Conservation (phyloP, 1,139 yeast species). For the Eremothecium cymbalariae region DNA sequence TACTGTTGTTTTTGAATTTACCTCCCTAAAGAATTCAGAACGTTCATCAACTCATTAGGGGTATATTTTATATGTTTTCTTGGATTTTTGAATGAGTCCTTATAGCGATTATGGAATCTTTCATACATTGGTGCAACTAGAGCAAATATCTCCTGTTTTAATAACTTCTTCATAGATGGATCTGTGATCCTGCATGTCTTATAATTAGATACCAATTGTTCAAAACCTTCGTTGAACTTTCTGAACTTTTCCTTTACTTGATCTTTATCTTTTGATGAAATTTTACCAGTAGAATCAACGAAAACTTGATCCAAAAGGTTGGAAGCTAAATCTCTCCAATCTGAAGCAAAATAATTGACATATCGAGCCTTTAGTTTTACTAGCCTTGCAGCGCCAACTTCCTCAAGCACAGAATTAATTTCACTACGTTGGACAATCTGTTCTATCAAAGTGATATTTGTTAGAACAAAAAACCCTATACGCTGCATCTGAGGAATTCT, state of each 20-base stretch:
- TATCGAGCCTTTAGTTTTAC: slow-evolving; percentile 67
- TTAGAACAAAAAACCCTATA: slow-evolving; percentile 62
- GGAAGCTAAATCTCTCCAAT: slow-evolving; percentile 77
- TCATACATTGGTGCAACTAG: slow-evolving; percentile 76
- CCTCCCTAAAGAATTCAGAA: slow-evolving; percentile 29
- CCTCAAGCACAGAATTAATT: slow-evolving; percentile 48
- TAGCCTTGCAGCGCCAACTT: slow-evolving; percentile 53
- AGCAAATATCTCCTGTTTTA: slow-evolving; percentile 33
- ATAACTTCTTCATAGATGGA: slow-evolving; percentile 45
- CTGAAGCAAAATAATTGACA: slow-evolving; percentile 65
- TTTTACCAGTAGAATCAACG: slow-evolving; percentile 40
- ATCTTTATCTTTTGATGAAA: slow-evolving; percentile 67
- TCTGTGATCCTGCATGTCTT: slow-evolving; percentile 61
- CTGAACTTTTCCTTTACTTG: slow-evolving; percentile 78
- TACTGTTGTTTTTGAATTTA: no score
- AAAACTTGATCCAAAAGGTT: slow-evolving; percentile 65
- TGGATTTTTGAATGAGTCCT: slow-evolving; percentile 30
- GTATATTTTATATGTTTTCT: slow-evolving; percentile 38
- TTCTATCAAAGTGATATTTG: slow-evolving; percentile 67
- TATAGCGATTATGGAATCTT: slow-evolving; percentile 49
- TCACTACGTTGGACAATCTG: slow-evolving; percentile 60
- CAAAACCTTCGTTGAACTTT: slow-evolving; percentile 75
- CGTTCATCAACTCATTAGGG: slow-evolving; percentile 28
- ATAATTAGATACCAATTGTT: slow-evolving; percentile 57
- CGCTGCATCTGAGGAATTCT: slow-evolving; percentile 32